phyloP scores from a whole-genome alignment of 208 protist species.

The Histomonas meleagridis region DNA sequence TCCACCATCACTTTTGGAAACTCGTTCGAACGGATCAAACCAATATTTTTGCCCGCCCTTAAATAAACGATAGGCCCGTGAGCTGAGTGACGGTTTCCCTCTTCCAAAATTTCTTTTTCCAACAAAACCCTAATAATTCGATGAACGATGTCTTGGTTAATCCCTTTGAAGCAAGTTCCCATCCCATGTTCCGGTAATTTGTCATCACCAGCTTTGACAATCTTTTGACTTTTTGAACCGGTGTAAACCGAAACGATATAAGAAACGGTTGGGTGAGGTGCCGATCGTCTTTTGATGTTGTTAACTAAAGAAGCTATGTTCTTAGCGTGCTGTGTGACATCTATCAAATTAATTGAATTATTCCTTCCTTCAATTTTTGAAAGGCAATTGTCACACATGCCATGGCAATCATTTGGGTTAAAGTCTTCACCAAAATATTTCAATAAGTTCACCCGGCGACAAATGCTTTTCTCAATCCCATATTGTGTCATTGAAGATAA shows the following conservation, averaged over 20 bases:
- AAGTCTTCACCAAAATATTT: slow-evolving; percentile 29
- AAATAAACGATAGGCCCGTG: background rate
- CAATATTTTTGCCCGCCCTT: background rate
- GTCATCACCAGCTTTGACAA: background rate
- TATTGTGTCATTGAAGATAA: background rate
- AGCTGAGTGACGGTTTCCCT: background rate
- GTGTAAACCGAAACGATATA: slow-evolving; percentile 1
- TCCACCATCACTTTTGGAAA: no score
- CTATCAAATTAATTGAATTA: no score
- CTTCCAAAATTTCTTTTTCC: background rate
- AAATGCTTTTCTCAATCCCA: background rate
- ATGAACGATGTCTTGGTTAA: background rate
- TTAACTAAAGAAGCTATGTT: background rate
- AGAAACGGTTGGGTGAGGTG: background rate
- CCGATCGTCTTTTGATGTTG: background rate
- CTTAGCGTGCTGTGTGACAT: background rate
- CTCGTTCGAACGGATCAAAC: no score
- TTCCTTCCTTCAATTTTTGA: no score
- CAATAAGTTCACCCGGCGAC: background rate
- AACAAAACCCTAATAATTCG: background rate
- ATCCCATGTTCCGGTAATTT: background rate
- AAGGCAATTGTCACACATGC: slow-evolving; percentile 36
- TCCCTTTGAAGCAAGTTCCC: background rate
- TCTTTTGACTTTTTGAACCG: background rate
- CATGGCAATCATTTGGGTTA: background rate